Base-by-base conservation (phyloP, 495 filamentous ascomycete genomes). In the Collariella sp. region DNA sequence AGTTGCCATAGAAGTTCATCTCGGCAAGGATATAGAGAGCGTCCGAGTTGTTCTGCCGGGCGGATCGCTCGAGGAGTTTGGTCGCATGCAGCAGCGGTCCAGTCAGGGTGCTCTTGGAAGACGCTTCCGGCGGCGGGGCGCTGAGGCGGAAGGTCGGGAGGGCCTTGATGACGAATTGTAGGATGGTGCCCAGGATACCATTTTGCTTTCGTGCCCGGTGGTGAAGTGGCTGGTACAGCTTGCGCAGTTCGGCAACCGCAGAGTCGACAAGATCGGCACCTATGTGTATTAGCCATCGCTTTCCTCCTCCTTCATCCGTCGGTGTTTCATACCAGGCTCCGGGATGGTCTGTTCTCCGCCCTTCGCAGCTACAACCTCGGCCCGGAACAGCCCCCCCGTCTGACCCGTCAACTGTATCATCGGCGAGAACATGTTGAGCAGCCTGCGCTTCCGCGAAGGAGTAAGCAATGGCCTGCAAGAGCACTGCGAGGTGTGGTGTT, bases 1-100 rank as follows among this genome's bases (percentile, higher is more conserved):
- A 97, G 68, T 96, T 96, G 67, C 93, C 94, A 66, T 93, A 89
- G 69, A 96, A 96, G 67, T 90, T 96, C 83, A 97, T 86, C 69
- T 97, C 88, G 31, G 88, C 94, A 16, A 99, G 74, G 16, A 95
- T 74, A 65, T 85, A 96, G 44, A 96, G 83, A 22, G 94, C 94
- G 68, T 97, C 93, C 2, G 88, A 75, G 63, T 93, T 87, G 51
- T 85, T 83, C 55, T 84, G 72, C 23, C 81, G 71, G 26, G 88
- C 87, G 20, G 94, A 88, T 36, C 80, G 74, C 61, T 88, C 79
- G 50, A 99, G 75, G 42, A 91, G 76, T 47, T 77, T 76, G 35
- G 95, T 85, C 1, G 88, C 90, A 19, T 78, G 71, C 16, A 72
- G 67, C 20, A 81, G 71, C 22, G 68, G 67, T 1, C 67, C 67